Evolutionary conservation across 176 grass and related monocot genomes (phyloP), one percentile per base, ranked within the genome.

Genomic region (Pharus latifolius): DNA sequence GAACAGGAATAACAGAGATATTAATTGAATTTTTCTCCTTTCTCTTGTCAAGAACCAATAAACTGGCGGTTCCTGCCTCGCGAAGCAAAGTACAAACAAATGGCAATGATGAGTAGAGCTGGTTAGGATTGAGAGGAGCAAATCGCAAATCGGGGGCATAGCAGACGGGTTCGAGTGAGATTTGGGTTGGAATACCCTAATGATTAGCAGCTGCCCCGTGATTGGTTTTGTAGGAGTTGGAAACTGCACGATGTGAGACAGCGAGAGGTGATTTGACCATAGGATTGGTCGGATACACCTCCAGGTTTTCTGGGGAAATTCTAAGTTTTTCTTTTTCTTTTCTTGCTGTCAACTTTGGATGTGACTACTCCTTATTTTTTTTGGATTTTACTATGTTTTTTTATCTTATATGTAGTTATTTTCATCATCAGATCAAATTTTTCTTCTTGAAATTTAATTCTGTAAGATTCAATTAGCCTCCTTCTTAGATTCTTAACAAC

Each of bases 71-170:
- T 63, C 61, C 82, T 84, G 61, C 61, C 53, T 48, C 55, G 27
- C 38, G 63, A 80, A 75, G 83, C 63, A 80, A 85, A 85, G 82
- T 74, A 60, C 28, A 46, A 80, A 54, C 41, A 75, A 80, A 75
- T 52, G 20, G 61, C 62, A 46, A 42, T 61, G 75, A 37, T 67
- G 68, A 46, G 41, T 37, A 29, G 37, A 7, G n/a, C 25, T 42
- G 76, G 57, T 45, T 56, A 77, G 73, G 16, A 49, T 62, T 29
- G 1, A 14, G 35, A 24, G 56, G 72, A 83, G 65, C 65, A 71
- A 38, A 38, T 77, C 48, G 1, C 22, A 15, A 48, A 47, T 12
- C 12, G 12, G 65, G 1, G 40, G 40, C 70, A 65, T 60, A 76
- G 0, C 5, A 62, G 46, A 62, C 34, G 45, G 46, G 23, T 16